These are phyloP conservation scores for Eucalyptus erythrocorys DNA, from an alignment of 345 rosid genomes.

Conservation along the genomic window DNA sequence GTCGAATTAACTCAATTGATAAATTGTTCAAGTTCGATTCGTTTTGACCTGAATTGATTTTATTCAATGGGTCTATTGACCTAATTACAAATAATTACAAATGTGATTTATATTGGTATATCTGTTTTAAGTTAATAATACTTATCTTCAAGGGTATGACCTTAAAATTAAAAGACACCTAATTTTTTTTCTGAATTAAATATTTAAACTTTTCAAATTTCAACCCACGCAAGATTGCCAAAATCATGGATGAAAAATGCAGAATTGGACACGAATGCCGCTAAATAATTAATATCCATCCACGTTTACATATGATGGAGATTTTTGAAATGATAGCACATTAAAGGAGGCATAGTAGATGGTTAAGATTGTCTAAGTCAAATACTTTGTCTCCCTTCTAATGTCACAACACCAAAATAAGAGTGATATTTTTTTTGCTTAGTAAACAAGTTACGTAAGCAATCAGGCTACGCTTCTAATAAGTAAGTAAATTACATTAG, in stretches of 20 bases:
- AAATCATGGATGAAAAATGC: background rate
- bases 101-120: background rate
- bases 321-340: background rate
- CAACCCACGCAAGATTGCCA: accelerated
- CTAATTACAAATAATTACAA: background rate
- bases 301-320: background rate
- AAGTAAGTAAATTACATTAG: too few species aligned
- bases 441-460: too few species aligned
- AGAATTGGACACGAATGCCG: accelerated
- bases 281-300: too few species aligned
- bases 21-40: background rate
- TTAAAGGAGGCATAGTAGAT: background rate
- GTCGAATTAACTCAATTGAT: background rate
- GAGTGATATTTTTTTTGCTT: background rate
- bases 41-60: background rate
- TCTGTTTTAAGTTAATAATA: background rate
- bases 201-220: too few species aligned
- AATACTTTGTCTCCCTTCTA: background rate
- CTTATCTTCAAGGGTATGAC: background rate
- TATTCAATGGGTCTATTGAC: background rate
- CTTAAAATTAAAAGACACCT: accelerated
- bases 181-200: background rate
- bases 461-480: too few species aligned
- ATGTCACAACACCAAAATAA: background rate
- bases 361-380: too few species aligned